Base-by-base conservation (phyloP, 495 filamentous ascomycete genomes). In the Darksidea phi region DNA sequence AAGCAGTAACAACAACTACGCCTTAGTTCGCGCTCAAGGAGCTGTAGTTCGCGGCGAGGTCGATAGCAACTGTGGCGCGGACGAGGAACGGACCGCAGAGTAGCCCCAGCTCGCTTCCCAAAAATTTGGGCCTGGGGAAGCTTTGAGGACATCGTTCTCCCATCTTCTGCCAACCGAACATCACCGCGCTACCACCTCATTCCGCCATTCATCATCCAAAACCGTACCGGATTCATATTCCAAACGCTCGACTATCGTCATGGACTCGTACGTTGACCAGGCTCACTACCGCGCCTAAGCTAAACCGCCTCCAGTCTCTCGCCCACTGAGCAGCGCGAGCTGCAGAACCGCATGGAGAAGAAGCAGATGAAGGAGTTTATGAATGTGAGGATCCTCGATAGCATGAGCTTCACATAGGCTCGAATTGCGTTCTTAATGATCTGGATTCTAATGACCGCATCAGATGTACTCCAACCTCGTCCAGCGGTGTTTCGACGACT, bases 331-430 rank as follows among this genome's bases (percentile, higher is more conserved):
- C 88, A 91, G 77, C 87, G 88, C 75, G 90, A 97, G 81, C 87
- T 99, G 73, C 85, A 93, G 70, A 69, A 80, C 74, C 89, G 93
- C 75, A 89, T 97, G 82, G 89, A 97, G 79, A 87, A 87, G 76
- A 92, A 91, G 77, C 94, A 99, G 79, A 86, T 97, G 83, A 96
- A 96, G 79, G 93, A 97, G 64, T 97, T 98, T 73, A 95, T 97
- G 88, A 88, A 82, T 65, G 94, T 97, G 83, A 59, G 78, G 74
- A 80, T 1, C n/a, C 38, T 28, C 21, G 12, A 21, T 13, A 15
- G 4, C 37, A 8, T 28, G 3, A 10, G 28, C 28, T 32, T 32
- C 28, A 32, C 28, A 32, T 4, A 3, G 10, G 28, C 28, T 4
- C 28, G 4, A 4, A 10, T 10, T 32, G 10, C 28, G 3, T 32